These are phyloP conservation scores for Lyophyllum atratum DNA, from an alignment of 768 basidiomycete genomes.

Conservation along the genomic window DNA sequence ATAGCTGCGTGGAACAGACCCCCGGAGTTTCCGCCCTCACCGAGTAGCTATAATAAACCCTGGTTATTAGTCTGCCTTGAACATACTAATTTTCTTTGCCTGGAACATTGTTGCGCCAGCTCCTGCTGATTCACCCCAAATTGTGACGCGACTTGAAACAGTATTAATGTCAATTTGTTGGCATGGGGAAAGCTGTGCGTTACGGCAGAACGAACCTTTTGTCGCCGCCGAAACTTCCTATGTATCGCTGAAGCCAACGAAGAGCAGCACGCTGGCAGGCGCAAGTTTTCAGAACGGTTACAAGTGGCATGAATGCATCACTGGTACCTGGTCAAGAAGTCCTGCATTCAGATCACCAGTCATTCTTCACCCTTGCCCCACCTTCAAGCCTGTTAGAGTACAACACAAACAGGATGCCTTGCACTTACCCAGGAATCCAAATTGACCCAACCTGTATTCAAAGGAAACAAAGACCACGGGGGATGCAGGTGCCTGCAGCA, in stretches of 20 bases:
- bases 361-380: conserved; percentile 31
- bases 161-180: not conserved
- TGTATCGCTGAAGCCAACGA: conserved; percentile 40
- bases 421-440: conserved; percentile 40
- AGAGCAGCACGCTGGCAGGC: conserved; percentile 32
- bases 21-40: conserved; percentile 36
- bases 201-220: conserved; percentile 21
- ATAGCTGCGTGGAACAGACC: conserved; percentile 43
- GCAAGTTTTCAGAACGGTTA: not conserved
- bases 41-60: conserved; percentile 31
- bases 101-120: conserved; percentile 45
- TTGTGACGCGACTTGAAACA: conserved; percentile 35
- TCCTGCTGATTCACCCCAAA: conserved; percentile 45
- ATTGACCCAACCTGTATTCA: conserved; percentile 42
- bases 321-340: conserved; percentile 38
- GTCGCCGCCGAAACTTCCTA: conserved; percentile 38
- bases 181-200: not conserved
- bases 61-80: not conserved
- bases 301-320: not conserved
- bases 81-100: conserved; percentile 19
- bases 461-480: conserved; percentile 42
- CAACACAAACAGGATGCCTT: not conserved
- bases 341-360: conserved; percentile 40
- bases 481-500: conserved; percentile 32
- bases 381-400: conserved; percentile 19